These are phyloP conservation scores for Aspergillus indologenus DNA, from an alignment of 495 filamentous ascomycete species.

Conservation along the genomic window DNA sequence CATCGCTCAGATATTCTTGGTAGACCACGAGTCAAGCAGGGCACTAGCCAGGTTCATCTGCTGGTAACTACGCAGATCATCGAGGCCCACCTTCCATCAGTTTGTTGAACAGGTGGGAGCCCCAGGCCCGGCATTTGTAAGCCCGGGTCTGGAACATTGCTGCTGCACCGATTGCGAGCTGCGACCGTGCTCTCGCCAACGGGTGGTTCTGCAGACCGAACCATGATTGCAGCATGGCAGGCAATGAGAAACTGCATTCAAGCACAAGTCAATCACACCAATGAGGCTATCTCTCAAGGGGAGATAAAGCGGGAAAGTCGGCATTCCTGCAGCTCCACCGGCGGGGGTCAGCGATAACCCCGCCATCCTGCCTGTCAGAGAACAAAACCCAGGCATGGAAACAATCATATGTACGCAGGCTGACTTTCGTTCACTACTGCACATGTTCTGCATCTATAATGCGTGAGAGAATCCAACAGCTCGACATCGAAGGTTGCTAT, in stretches of 20 bases:
- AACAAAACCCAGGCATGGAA: background rate
- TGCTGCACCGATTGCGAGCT: background rate
- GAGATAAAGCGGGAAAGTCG: too few relatives aligned
- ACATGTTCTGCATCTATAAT: background rate
- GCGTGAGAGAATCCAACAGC: background rate
- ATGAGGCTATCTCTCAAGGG: too few relatives aligned
- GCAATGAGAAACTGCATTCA: too few relatives aligned
- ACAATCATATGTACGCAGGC: too few relatives aligned
- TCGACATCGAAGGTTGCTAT: background rate
- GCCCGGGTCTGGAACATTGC: background rate
- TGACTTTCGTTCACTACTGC: background rate
- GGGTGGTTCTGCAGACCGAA: too few relatives aligned
- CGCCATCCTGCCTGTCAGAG: background rate
- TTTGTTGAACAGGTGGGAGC: background rate
- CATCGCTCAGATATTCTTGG: background rate
- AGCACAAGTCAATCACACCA: too few relatives aligned
- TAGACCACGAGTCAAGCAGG: background rate
- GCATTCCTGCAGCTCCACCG: background rate
- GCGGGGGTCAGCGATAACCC: background rate
- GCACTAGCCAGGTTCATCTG: background rate
- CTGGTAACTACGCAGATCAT: background rate
- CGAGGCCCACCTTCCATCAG: background rate
- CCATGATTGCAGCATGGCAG: background rate
- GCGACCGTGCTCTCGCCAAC: background rate
- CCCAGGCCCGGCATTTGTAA: background rate